Evolutionary conservation across 31 red algal species (phyloP).

Genomic region (Endocladia muricata): DNA sequence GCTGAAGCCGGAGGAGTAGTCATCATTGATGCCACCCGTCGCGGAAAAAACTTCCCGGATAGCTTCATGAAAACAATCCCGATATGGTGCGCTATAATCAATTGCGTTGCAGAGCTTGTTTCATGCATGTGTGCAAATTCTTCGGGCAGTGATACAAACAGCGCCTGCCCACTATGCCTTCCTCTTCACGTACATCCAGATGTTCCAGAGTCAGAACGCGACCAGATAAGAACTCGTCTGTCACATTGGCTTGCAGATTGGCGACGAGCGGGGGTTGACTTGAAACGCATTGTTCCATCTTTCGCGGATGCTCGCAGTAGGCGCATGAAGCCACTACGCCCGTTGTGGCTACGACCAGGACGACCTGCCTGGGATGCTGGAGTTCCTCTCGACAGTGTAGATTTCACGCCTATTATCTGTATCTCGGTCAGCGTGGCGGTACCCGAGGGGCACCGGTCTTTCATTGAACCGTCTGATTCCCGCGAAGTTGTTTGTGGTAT

Average conservation of each 20-base stretch:
- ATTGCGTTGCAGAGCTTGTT: slow-evolving; percentile 14
- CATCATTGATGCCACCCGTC: slow-evolving; percentile 59
- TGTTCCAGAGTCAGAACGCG: slow-evolving; percentile 30
- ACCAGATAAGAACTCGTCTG: slow-evolving; percentile 21
- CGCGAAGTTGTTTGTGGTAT: slow-evolving; percentile 22
- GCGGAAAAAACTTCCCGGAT: slow-evolving; percentile 61
- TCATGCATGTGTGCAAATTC: not conserved
- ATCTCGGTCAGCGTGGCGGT: slow-evolving; percentile 42
- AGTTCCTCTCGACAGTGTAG: slow-evolving; percentile 28
- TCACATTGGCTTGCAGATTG: slow-evolving; percentile 34
- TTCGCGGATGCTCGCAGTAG: not conserved
- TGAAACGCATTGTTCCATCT: slow-evolving; percentile 20
- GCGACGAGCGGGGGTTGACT: not conserved
- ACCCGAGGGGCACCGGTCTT: slow-evolving; percentile 18
- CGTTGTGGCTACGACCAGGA: slow-evolving; percentile 43
- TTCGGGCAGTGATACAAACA: not conserved
- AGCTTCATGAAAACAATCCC: slow-evolving; percentile 60
- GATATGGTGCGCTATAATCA: slow-evolving; percentile 70
- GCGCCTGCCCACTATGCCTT: slow-evolving; percentile 8
- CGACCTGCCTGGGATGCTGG: slow-evolving; percentile 40
- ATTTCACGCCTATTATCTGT: slow-evolving; percentile 57
- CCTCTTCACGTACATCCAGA: slow-evolving; percentile 27
- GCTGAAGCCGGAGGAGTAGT: slow-evolving; percentile 20
- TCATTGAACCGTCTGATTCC: slow-evolving; percentile 21
- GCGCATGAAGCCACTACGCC: slow-evolving; percentile 22